Base-by-base conservation (phyloP, 2,329 filamentous ascomycete genomes). In the Anisogramma anomala region DNA sequence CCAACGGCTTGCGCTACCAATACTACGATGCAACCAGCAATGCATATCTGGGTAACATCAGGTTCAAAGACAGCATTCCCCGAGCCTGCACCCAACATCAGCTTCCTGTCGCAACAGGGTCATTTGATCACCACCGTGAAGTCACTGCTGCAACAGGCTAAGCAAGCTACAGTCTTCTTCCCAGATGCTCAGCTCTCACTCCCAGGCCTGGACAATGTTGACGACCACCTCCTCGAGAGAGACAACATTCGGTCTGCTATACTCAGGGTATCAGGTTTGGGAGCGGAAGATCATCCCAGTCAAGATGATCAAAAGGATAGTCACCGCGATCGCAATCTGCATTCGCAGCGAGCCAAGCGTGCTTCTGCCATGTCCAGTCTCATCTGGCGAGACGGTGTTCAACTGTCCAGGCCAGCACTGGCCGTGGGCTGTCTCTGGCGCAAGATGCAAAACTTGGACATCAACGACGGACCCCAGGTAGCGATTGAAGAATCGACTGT, bases 31-130 rank as follows among this genome's bases (percentile, higher is more conserved):
- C 6, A 11, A 28, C 6, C 26, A 28, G 26, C n/a, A 11, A 28
- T n/a, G 26, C 9, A 4, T 28, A 28, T 28, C 11, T 14, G 10
- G 26, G 26, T 6, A n/a, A 11, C 6, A 6, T 28, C 13, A n/a
- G 5, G 13, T n/a, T 28, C 2, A 48, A 50, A 1, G 40, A 52
- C 11, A 38, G 30, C 53, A 56, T 54, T 55, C 50, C 48, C 6
- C 42, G 42, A 4, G 39, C 44, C 2, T 73, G 65, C 50, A 68
- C 60, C 0, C 0, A 18, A 41, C 0, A 50, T 75, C 0, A 56
- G 60, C 1, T 60, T 57, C 4, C 44, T 69, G 1, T 52, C 66
- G 0, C 72, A 77, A 39, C 62, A 74, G 40, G 59, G 59, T 0
- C 50, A 52, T 0, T 71, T 72, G 33, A 54, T 55, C 25, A 46